A percentile compares a stretch with the other conserved stretches of the same genome.
phyloP scores from a whole-genome alignment of 1,139 yeast genomes.

The Kluyveromyces sp. region DNA sequence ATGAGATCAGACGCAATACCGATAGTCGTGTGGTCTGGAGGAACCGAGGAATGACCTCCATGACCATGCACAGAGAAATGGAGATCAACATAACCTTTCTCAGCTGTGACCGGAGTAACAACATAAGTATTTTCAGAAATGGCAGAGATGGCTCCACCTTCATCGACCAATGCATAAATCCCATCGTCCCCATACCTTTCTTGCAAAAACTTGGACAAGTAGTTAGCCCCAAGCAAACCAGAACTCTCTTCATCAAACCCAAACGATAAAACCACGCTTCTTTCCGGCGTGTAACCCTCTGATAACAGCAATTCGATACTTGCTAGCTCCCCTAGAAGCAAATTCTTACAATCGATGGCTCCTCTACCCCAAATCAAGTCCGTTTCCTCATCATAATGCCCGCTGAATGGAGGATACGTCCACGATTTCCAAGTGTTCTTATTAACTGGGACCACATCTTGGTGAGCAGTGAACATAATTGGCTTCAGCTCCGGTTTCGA shows the following conservation, averaged over 20 bases:
- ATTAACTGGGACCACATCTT: conserved; percentile 80
- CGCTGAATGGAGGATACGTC: conserved; percentile 66
- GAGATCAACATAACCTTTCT: conserved; percentile 56
- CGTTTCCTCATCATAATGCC: conserved; percentile 51
- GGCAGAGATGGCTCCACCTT: conserved; percentile 43
- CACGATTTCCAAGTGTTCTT: conserved; percentile 48
- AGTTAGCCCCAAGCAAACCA: conserved; percentile 51
- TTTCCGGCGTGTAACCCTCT: conserved; percentile 42
- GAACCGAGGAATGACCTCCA: conserved; percentile 72
- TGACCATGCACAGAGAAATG: conserved; percentile 43
- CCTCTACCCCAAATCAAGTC: conserved; percentile 57
- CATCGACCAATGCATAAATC: conserved; percentile 54
- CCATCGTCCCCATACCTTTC: conserved; percentile 49
- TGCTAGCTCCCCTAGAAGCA: conserved; percentile 50
- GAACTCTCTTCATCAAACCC: conserved; percentile 72
- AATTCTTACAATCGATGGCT: conserved; percentile 53
- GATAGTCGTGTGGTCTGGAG: conserved; percentile 66
- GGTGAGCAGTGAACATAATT: conserved; percentile 64
- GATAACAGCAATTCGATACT: conserved; percentile 45
- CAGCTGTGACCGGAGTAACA: conserved; percentile 56
- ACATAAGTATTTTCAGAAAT: conserved; percentile 39
- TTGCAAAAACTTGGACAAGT: conserved; percentile 37
- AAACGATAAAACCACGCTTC: conserved; percentile 51
- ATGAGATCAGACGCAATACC: conserved; percentile 57
- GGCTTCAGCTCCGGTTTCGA: conserved; percentile 49